Evolutionary conservation across 768 basidiomycete species (phyloP).

Genomic region (Amanita phalloides): DNA sequence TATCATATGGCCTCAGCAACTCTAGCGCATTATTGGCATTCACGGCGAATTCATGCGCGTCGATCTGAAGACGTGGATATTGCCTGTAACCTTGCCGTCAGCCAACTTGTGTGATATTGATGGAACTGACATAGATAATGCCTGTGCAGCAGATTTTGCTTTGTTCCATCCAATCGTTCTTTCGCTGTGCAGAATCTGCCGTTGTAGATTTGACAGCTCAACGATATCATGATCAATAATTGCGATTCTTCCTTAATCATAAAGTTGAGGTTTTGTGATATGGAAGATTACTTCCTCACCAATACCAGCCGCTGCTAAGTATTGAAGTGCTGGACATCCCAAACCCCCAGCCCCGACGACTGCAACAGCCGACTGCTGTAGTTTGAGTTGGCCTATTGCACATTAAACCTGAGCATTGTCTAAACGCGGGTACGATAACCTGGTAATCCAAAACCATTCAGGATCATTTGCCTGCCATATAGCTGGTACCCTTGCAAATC

Average conservation of each 20-base stretch:
- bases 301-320: conserved; percentile 86
- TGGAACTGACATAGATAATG: conserved; percentile 46
- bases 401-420: conserved; percentile 7
- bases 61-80: conserved; percentile 59
- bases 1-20: conserved; percentile 51
- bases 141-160: conserved; percentile 67
- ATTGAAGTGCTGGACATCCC: conserved; percentile 92
- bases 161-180: conserved; percentile 72
- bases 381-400: conserved; percentile 66
- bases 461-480: conserved; percentile 96
- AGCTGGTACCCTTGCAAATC: conserved; percentile 66
- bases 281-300: conserved; percentile 36
- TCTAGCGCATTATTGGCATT: conserved; percentile 51
- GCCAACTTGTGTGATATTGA: not conserved
- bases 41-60: conserved; percentile 43
- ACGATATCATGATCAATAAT: conserved; percentile 87
- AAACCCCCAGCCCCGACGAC: conserved; percentile 95
- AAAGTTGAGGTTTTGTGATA: not conserved
- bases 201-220: conserved; percentile 81
- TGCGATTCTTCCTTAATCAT: conserved; percentile 59
- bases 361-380: conserved; percentile 64
- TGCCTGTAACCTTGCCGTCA: conserved; percentile 33
- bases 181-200: conserved; percentile 83
- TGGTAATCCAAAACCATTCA: conserved; percentile 77
- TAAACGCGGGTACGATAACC: conserved; percentile 30